A percentile compares a stretch with the other conserved stretches of the same genome.
Evolutionary conservation across 2,329 filamentous ascomycete species (phyloP).

Genomic region (Pestalotiopsis sp.): DNA sequence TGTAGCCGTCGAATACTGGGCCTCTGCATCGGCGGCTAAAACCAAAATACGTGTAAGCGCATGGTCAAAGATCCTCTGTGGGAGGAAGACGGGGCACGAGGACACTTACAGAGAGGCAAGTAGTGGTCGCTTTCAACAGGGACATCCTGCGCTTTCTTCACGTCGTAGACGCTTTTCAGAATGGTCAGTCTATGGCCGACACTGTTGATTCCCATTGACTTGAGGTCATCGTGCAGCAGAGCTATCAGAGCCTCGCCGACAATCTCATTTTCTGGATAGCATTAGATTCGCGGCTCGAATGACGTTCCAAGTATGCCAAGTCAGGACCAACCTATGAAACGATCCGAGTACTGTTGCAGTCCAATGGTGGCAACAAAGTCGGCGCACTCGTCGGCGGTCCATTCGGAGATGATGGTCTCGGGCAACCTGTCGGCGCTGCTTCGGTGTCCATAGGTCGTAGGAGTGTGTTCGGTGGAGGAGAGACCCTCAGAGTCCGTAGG

Average conservation of each 20-base stretch:
- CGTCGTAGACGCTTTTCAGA: slow-evolving; percentile 93
- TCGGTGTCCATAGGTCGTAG: slow-evolving; percentile 74
- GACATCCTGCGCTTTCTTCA: slow-evolving; percentile 92
- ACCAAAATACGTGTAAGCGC: slow-evolving; percentile 14
- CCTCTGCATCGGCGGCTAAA: slow-evolving; percentile 84
- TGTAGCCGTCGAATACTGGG: slow-evolving; percentile 83
- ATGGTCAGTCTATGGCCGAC: slow-evolving; percentile 95
- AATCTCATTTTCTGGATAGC: slow-evolving; percentile 79
- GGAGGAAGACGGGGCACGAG: not conserved
- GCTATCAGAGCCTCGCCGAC: slow-evolving; percentile 89
- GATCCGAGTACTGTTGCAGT: slow-evolving; percentile 79
- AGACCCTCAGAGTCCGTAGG: slow-evolving; percentile 74
- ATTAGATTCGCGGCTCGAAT: not conserved
- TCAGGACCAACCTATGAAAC: slow-evolving; percentile 73
- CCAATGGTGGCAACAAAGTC: slow-evolving; percentile 84
- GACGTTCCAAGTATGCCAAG: not conserved
- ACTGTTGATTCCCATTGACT: slow-evolving; percentile 90
- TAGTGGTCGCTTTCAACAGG: slow-evolving; percentile 93
- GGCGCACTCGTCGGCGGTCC: slow-evolving; percentile 85
- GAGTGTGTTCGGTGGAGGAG: slow-evolving; percentile 73
- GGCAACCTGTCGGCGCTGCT: slow-evolving; percentile 68
- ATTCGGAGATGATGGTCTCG: slow-evolving; percentile 76
- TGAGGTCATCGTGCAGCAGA: slow-evolving; percentile 88
- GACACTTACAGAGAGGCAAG: slow-evolving; percentile 79
- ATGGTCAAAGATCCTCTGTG: not conserved